Evolutionary conservation across 2,329 filamentous ascomycete species (phyloP), one percentile per base, ranked within the genome.

Genomic region (Fusarium ambrosium): DNA sequence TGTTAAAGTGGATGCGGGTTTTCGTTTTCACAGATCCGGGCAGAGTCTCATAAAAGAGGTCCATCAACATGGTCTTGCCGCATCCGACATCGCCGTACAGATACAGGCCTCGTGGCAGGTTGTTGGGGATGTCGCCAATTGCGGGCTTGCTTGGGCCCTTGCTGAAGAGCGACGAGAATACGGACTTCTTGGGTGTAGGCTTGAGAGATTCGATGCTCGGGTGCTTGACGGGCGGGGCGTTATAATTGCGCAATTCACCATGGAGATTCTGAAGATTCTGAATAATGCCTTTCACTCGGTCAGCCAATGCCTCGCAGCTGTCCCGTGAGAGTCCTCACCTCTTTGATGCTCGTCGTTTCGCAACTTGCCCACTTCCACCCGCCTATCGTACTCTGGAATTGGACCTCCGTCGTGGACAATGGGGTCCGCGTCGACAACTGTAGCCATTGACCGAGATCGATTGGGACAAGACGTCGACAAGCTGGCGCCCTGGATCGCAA

Each of bases 11-110:
- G 80, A 99, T 98, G 58, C 97, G 90, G 56, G 93, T 97, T 86
- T 98, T 98, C 36, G 91, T 91, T 67, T 88, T 89, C 74, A 98
- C 95, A 69, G 93, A 92, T 18, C 86, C 82, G 0, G 97, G 97
- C 24, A 98, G 86, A 0, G 96, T 98, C 74, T 98, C 95, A 85
- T 95, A 98, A 83, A 98, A 98, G 60, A 99, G 87, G 81, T 99
- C 96, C 97, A 99, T 99, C 81, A 99, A 88, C 97, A 99, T 99
- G 3, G 97, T 99, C 88, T 99, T 99, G 72, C 97, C 97, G 79
- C 95, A 97, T 45, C 97, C 97, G 3, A 99, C 97, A 82, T 99
- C 97, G 68, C 97, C 97, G 80, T 94, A 98, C 82, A 99, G 93
- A 83, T 99, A 99, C 36, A 99, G 85, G 0, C 97, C 97, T 75